Evolutionary conservation across 2,329 filamentous ascomycete species (phyloP).

Genomic region (Aspergillus sp.): DNA sequence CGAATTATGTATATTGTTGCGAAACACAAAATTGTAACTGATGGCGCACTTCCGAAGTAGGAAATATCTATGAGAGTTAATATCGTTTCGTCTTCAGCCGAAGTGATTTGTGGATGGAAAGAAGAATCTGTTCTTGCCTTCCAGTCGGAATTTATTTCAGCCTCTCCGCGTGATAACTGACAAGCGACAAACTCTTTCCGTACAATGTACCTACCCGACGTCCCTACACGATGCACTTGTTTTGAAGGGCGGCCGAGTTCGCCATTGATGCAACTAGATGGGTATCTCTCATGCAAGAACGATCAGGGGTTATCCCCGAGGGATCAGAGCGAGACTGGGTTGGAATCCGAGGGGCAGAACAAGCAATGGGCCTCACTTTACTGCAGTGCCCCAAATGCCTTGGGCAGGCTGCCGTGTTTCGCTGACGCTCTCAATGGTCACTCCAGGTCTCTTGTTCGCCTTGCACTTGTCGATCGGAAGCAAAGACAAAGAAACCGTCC

Average conservation of each 20-base stretch:
- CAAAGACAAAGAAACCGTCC: neutral
- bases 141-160: neutral
- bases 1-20: neutral
- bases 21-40: neutral
- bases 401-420: conserved; percentile 4
- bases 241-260: neutral
- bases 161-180: neutral
- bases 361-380: neutral
- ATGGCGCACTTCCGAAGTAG: neutral
- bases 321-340: conserved; percentile 4
- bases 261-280: conserved; percentile 4
- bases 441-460: neutral
- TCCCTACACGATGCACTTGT: neutral
- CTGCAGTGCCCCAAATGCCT: conserved; percentile 1
- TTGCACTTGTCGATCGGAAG: neutral
- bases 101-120: neutral
- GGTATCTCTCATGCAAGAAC: conserved; percentile 19
- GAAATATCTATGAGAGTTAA: no score
- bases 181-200: neutral
- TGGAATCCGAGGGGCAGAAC: conserved; percentile 6
- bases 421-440: neutral
- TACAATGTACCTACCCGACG: neutral
- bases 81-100: neutral
- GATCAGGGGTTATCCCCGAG: conserved; percentile 15
- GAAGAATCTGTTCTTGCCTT: neutral